These are phyloP conservation scores for Suillus brevipes DNA, from an alignment of 768 basidiomycete species.

Conservation along the genomic window DNA sequence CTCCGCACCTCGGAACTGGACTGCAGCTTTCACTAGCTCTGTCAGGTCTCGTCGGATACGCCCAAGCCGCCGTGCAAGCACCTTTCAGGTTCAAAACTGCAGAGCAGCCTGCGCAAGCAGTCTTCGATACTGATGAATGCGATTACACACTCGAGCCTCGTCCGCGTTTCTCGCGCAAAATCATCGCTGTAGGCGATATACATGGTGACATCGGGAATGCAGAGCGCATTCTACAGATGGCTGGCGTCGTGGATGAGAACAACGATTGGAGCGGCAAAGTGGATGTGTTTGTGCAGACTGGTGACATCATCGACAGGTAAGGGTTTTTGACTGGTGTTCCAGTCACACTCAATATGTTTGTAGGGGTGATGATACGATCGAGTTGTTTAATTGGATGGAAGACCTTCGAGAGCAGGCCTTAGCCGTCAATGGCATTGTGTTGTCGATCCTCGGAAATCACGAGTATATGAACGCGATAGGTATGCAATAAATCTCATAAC, in stretches of 20 bases:
- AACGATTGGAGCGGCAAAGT: conserved; percentile 82
- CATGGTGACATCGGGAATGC: conserved; percentile 89
- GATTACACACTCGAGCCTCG: conserved; percentile 20
- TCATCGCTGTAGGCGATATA: conserved; percentile 89
- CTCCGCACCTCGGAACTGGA: conserved; percentile 31
- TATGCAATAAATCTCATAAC: conserved; percentile 26
- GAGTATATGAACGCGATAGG: conserved; percentile 94
- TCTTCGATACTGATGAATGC: background rate
- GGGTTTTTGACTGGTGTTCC: conserved; percentile 16
- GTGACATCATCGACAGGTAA: conserved; percentile 92
- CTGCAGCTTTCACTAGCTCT: conserved; percentile 21
- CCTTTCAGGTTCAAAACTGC: conserved; percentile 24
- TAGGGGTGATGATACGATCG: conserved; percentile 89
- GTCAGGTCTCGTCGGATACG: conserved; percentile 28
- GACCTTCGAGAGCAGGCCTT: conserved; percentile 73
- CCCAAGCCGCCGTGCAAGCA: conserved; percentile 19
- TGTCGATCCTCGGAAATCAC: conserved; percentile 89
- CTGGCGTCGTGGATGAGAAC: conserved; percentile 68
- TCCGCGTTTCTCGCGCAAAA: conserved; percentile 43
- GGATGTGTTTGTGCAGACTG: conserved; percentile 91
- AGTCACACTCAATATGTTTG: conserved; percentile 13
- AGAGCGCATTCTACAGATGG: conserved; percentile 75
- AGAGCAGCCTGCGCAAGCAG: conserved; percentile 10
- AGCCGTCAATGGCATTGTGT: conserved; percentile 64
- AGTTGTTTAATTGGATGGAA: conserved; percentile 85